Evolutionary conservation across 768 basidiomycete genomes (phyloP).

Genomic region (Coprinellus aureogranulatus): DNA sequence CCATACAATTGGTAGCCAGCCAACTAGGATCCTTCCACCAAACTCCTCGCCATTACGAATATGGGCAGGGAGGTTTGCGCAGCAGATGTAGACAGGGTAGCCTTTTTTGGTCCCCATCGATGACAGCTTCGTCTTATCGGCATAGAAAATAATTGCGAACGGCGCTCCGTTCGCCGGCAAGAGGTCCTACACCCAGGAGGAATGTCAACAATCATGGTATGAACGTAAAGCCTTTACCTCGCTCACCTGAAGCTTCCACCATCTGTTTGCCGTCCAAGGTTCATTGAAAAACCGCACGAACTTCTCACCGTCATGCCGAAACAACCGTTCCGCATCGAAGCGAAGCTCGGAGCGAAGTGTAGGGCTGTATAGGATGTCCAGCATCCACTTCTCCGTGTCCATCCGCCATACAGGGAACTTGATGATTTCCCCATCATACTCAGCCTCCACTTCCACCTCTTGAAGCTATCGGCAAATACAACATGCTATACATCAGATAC

Average conservation of each 20-base stretch:
- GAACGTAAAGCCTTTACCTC: background rate
- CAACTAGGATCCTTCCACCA: constrained; percentile 34
- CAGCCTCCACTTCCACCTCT: constrained; percentile 13
- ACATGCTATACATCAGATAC: too few relatives aligned
- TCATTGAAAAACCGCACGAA: constrained; percentile 33
- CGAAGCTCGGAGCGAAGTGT: constrained; percentile 19
- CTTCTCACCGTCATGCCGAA: constrained; percentile 22
- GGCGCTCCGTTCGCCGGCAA: constrained; percentile 26
- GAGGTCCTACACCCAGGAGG: too few relatives aligned
- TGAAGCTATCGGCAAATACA: constrained; percentile 14
- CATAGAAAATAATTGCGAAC: constrained; percentile 34
- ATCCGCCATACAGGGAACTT: constrained; percentile 19
- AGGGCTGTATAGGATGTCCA: constrained; percentile 25
- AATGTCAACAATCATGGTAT: constrained; percentile 4
- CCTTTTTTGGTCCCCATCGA: constrained; percentile 37
- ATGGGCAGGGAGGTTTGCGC: constrained; percentile 28
- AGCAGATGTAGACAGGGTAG: constrained; percentile 34
- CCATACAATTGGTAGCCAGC: constrained; percentile 38
- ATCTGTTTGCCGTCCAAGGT: constrained; percentile 35
- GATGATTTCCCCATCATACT: constrained; percentile 15
- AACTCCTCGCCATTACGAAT: constrained; percentile 32
- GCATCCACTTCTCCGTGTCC: constrained; percentile 25
- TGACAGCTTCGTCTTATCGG: constrained; percentile 39
- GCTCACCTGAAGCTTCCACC: constrained; percentile 38
- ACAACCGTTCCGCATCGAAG: constrained; percentile 32